Evolutionary conservation across 2,329 filamentous ascomycete species (phyloP).

Genomic region (Xylariaceae sp.): DNA sequence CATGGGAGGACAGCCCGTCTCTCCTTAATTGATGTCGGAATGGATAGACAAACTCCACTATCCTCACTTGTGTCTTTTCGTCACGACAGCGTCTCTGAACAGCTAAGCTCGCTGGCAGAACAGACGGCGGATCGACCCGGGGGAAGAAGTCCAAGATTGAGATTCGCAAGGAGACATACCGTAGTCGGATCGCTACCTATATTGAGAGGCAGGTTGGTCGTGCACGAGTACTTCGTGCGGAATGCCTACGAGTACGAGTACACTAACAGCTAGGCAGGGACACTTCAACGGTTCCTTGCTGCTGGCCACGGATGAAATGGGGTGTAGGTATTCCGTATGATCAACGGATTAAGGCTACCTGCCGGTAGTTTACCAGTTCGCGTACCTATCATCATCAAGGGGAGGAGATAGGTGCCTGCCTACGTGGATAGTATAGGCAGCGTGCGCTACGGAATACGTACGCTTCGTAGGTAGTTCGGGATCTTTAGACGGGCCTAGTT

Average conservation of each 20-base stretch:
- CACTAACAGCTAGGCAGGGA: background rate
- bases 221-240: too few species aligned
- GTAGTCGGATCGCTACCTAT: background rate
- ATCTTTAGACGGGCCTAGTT: too few species aligned
- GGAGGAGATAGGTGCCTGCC: background rate
- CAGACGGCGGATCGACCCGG: background rate
- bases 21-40: conserved; percentile 4
- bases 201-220: too few species aligned
- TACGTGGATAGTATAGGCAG: background rate
- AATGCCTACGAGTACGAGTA: too few species aligned
- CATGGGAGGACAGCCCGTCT: background rate
- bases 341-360: conserved; percentile 10
- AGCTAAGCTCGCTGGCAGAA: background rate
- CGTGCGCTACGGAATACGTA: too few species aligned
- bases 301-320: conserved; percentile 2
- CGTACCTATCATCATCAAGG: background rate
- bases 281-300: conserved; percentile 5
- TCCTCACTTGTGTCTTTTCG: background rate
- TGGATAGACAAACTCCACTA: background rate
- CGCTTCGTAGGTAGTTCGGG: too few species aligned
- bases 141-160: background rate
- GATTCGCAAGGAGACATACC: background rate
- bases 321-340: background rate
- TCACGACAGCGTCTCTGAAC: background rate
- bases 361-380: background rate